Conservation (phyloP, 1,139 yeast species). For the Yamadazyma jaroonii region DNA sequence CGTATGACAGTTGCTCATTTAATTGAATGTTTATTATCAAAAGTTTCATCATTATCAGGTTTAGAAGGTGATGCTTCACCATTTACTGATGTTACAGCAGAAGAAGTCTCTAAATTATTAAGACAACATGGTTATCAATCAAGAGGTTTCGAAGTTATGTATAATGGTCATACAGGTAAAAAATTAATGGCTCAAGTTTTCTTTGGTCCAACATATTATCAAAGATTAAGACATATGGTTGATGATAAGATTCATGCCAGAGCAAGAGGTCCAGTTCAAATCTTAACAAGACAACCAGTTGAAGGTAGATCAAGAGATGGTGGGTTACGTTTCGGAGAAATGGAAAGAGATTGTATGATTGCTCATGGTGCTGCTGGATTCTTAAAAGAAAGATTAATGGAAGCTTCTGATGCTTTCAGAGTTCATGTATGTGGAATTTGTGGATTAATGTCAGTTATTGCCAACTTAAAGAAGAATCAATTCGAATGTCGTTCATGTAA, state of each 20-base stretch:
- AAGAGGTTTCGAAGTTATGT: constrained; percentile 98
- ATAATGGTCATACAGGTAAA: constrained; percentile 98
- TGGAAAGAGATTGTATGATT: constrained; percentile 99
- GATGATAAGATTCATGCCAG: constrained; percentile 99
- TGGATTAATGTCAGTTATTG: constrained; percentile 97
- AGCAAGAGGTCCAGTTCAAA: constrained; percentile 99
- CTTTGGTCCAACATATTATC: constrained; percentile 98
- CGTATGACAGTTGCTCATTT: constrained; percentile 99
- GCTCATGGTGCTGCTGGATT: constrained; percentile 99
- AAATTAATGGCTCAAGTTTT: constrained; percentile 96
- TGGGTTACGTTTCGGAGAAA: constrained; percentile 99
- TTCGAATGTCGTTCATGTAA: constrained; percentile 98
- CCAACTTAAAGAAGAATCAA: constrained; percentile 94
- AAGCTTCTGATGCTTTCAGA: constrained; percentile 97
- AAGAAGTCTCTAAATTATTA: constrained; percentile 85
- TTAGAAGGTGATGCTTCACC: constrained; percentile 99
- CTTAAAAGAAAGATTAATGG: constrained; percentile 96
- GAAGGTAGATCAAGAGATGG: constrained; percentile 99
- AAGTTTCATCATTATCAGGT: constrained; percentile 93
- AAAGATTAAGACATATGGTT: constrained; percentile 98
- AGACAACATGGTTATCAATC: constrained; percentile 97
- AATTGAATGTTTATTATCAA: constrained; percentile 93
- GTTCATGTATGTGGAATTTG: constrained; percentile 98
- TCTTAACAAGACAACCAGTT: constrained; percentile 96
- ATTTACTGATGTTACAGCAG: constrained; percentile 96